These are phyloP conservation scores for Kandelia obovata DNA, from an alignment of 345 rosid genomes.

Conservation along the genomic window DNA sequence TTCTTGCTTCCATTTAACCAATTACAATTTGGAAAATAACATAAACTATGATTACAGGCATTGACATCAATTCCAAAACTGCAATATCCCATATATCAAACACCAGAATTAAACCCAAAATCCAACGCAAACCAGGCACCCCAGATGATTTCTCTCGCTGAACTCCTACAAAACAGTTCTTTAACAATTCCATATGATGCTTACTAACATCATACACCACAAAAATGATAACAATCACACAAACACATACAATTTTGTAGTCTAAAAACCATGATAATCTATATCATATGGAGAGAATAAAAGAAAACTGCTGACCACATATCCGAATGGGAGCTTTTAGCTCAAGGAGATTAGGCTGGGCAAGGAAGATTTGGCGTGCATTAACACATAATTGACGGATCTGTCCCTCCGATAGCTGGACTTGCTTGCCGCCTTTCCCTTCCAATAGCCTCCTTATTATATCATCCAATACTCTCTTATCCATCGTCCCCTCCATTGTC, in stretches of 20 bases:
- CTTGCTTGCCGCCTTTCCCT: conserved; percentile 92
- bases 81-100: not conserved
- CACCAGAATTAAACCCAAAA: not conserved
- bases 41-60: not conserved
- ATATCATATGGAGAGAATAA: not conserved
- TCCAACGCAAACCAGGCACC: not conserved
- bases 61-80: not conserved
- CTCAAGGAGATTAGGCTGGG: conserved; percentile 86
- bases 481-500: conserved; percentile 52
- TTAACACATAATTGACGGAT: conserved; percentile 96
- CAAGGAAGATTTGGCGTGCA: conserved; percentile 89
- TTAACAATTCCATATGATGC: no score
- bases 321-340: conserved; percentile 82
- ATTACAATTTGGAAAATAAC: not conserved
- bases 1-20: not conserved
- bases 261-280: not conserved
- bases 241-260: not conserved
- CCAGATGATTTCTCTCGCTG: no score
- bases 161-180: no score
- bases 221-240: not conserved
- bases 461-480: conserved; percentile 82
- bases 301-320: conserved; percentile 58
- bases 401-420: conserved; percentile 92
- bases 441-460: conserved; percentile 85
- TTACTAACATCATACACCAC: no score